Evolutionary conservation across 2,329 filamentous ascomycete species (phyloP).

Genomic region (Aspergillus nomiae): DNA sequence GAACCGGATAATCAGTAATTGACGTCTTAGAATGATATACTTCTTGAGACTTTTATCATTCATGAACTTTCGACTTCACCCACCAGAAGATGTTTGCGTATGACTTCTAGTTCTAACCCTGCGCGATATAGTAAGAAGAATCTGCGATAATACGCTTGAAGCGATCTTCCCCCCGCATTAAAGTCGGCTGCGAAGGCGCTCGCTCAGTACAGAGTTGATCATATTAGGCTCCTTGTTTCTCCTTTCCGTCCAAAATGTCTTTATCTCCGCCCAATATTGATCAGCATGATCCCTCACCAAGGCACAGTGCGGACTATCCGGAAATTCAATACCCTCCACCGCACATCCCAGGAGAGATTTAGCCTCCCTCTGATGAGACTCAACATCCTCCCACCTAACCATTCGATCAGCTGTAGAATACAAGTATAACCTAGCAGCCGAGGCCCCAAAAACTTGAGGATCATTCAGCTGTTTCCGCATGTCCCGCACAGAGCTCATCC

Average conservation of each 20-base stretch:
- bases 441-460: constrained; percentile 15
- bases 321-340: constrained; percentile 18
- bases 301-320: constrained; percentile 20
- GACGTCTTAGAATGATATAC: too few species aligned
- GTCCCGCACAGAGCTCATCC: constrained; percentile 16
- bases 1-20: too few species aligned
- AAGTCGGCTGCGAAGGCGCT: too few species aligned
- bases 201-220: too few species aligned
- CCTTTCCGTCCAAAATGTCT: constrained; percentile 16
- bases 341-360: constrained; percentile 10
- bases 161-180: too few species aligned
- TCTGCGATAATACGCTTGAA: too few species aligned
- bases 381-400: constrained; percentile 23
- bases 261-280: constrained; percentile 20
- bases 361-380: constrained; percentile 20
- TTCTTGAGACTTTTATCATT: too few species aligned
- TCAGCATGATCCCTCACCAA: constrained; percentile 20
- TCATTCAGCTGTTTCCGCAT: constrained; percentile 21
- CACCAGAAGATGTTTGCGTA: too few species aligned
- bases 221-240: not conserved
- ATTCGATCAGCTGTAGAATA: constrained; percentile 22
- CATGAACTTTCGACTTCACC: too few species aligned
- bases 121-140: too few species aligned
- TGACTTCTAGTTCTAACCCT: too few species aligned
- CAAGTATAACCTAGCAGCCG: constrained; percentile 19